Evolutionary conservation across 2,329 filamentous ascomycete genomes (phyloP), one percentile per base, ranked within the genome.

Genomic region (Diplocarpon mali): DNA sequence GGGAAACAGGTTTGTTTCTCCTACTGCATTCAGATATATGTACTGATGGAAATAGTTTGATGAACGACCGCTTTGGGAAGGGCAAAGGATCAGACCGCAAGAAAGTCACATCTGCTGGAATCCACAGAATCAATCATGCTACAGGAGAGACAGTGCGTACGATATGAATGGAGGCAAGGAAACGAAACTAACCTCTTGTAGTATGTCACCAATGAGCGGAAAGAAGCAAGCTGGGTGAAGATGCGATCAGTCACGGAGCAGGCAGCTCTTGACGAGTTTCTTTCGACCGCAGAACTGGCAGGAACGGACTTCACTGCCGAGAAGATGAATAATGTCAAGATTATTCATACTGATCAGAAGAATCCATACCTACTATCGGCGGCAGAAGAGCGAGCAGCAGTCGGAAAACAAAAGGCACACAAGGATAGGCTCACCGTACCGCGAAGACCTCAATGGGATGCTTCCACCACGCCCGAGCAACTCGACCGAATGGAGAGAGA

Each of bases 221-320:
- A 93, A 63, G 89, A 96, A 69, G 92, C 90, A 30, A 76, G 86
- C 56, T 98, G 89, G 88, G 87, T 96, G 62, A 98, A 96, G 73
- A 96, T 98, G 92, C 87, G 90, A 69, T 95, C 87, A 64, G 85
- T 98, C 56, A 98, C 92, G 5, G 87, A 98, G 70, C 92, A 98
- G 67, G 89, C 83, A 55, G 89, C 89, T 36, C 78, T 98, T 50
- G 92, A 98, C 65, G 92, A 98, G 65, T 98, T 98, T 65, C 71
- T 98, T 53, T 85, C 84, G 46, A 98, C 92, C 1, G 93, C 92
- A 52, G 89, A 96, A 68, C 71, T 98, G 56, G 92, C 92, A n/a
- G 90, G 88, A 53, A 98, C 92, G 54, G 92, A 98, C 64, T 98
- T 98, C 66, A 96, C 90, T 1, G 93, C 92, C 24, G 89, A 96